Evolutionary conservation across 75 land plant genomes (phyloP).

Genomic region (Pinus tabuliformis): DNA sequence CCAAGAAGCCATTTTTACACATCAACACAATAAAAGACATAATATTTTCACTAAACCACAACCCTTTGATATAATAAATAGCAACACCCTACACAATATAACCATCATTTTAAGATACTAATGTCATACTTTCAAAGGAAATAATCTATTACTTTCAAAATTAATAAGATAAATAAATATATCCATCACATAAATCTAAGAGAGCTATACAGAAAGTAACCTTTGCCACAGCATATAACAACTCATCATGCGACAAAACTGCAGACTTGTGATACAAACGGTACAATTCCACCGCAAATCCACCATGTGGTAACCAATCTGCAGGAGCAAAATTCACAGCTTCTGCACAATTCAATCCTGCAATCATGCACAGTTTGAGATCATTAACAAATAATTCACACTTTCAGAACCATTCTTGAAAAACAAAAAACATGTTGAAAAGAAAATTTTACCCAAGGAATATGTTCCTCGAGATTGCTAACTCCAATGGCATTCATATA

Average conservation of each 20-base stretch:
- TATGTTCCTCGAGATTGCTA: background rate
- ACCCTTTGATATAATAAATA: no score
- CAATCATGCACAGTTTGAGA: background rate
- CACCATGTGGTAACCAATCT: constrained; percentile 97
- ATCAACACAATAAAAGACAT: no score
- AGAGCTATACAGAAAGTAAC: constrained; percentile 5
- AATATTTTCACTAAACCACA: no score
- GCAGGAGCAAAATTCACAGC: constrained; percentile 99
- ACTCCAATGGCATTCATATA: background rate
- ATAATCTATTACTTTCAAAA: no score
- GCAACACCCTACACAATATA: no score
- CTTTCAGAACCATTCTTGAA: background rate
- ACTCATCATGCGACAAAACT: constrained; percentile 95
- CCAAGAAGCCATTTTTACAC: no score
- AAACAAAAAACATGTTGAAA: background rate
- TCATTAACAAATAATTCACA: background rate
- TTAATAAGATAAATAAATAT: no score
- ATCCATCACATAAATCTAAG: no score
- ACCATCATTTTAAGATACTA: no score
- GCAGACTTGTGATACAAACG: constrained; percentile 78
- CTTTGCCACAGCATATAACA: constrained; percentile 93
- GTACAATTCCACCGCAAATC: constrained; percentile 77
- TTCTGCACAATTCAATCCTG: constrained; percentile 99
- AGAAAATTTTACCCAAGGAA: background rate
- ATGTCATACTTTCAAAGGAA: no score